These are phyloP conservation scores for Pseudocercospora crystallina DNA, from an alignment of 2,329 filamentous ascomycete genomes.

Conservation along the genomic window DNA sequence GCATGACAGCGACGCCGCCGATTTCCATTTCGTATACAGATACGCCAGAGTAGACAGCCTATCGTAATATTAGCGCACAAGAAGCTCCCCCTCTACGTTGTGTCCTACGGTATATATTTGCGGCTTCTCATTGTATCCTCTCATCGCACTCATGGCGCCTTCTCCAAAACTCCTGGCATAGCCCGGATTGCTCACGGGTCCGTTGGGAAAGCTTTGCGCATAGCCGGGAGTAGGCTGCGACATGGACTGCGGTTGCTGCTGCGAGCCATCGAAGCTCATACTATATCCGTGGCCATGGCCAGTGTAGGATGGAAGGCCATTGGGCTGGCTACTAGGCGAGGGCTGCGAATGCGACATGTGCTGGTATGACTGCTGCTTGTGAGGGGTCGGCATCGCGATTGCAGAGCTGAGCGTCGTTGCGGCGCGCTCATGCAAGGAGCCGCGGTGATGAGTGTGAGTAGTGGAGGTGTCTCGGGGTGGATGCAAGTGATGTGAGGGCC, in stretches of 20 bases:
- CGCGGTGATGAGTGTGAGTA: background rate
- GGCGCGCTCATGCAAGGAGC: constrained; percentile 14
- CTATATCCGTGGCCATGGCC: constrained; percentile 27
- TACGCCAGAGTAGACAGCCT: constrained; percentile 91
- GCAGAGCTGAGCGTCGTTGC: constrained; percentile 17
- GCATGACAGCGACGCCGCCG: constrained; percentile 91
- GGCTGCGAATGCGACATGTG: constrained; percentile 23
- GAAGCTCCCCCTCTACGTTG: background rate
- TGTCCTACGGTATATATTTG: constrained; percentile 52
- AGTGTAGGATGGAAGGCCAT: constrained; percentile 18
- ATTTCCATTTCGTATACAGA: constrained; percentile 99
- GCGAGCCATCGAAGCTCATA: constrained; percentile 31
- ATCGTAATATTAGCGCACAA: constrained; percentile 3
- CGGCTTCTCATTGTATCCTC: constrained; percentile 38
- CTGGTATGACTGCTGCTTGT: constrained; percentile 23
- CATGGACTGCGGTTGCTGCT: constrained; percentile 23
- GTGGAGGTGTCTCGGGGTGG: background rate
- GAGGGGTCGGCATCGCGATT: constrained; percentile 31
- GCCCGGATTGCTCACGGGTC: constrained; percentile 39
- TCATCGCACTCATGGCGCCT: constrained; percentile 23
- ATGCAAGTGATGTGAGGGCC: background rate
- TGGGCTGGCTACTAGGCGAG: constrained; percentile 23
- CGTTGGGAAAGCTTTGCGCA: constrained; percentile 35
- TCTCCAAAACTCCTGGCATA: constrained; percentile 37
- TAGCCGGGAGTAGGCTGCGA: constrained; percentile 25